These are phyloP conservation scores for Phytophthora pluvialis DNA, from an alignment of 352 stramenopile species.

Conservation along the genomic window DNA sequence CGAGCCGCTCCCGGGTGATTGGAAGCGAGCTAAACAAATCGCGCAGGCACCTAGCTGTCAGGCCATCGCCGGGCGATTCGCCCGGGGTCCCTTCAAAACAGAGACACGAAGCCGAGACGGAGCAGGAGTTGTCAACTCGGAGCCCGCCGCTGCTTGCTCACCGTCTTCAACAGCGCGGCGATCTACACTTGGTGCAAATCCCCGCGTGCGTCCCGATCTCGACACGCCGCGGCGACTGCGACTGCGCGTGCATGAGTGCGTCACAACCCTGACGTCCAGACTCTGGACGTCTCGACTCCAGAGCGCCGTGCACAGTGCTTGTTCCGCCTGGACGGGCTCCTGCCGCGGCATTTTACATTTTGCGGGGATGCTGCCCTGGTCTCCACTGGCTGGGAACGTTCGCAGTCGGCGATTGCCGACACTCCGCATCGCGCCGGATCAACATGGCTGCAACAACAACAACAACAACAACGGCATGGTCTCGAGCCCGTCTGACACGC, in stretches of 20 bases:
- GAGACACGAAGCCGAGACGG: constrained; percentile 26
- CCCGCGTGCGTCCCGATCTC: constrained; percentile 16
- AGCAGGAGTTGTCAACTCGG: constrained; percentile 26
- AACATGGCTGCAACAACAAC: constrained; percentile 20
- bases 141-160: constrained; percentile 17
- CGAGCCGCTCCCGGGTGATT: background rate
- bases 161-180: constrained; percentile 7
- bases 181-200: constrained; percentile 34
- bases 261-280: background rate
- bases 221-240: background rate
- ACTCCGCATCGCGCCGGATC: constrained; percentile 6
- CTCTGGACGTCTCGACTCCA: background rate
- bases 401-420: constrained; percentile 13
- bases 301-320: background rate
- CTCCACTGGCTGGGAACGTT: constrained; percentile 21
- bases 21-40: constrained; percentile 30
- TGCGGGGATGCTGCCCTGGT: background rate
- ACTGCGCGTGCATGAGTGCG: background rate
- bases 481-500: constrained; percentile 17
- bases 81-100: constrained; percentile 21
- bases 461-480: constrained; percentile 18
- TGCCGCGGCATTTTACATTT: constrained; percentile 10
- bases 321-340: background rate
- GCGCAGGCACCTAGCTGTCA: constrained; percentile 18
- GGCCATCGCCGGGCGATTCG: constrained; percentile 5